A percentile compares a stretch with the other conserved stretches of the same genome.
Evolutionary conservation across 2,329 filamentous ascomycete genomes (phyloP).

Genomic region (Ceratocystis cacaofunesta): DNA sequence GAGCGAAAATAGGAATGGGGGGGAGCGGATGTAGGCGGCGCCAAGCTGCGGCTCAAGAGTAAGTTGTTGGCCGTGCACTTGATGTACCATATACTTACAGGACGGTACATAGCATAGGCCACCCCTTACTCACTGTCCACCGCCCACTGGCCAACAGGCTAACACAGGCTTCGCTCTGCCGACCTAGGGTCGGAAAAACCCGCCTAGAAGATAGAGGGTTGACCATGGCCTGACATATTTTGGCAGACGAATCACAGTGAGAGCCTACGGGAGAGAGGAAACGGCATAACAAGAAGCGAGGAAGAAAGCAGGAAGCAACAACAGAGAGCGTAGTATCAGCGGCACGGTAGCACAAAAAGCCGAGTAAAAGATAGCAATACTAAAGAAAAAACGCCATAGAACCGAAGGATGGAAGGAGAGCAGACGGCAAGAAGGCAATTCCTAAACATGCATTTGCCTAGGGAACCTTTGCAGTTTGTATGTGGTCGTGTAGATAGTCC

Average conservation of each 20-base stretch:
- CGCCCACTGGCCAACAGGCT: neutral
- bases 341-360: constrained; percentile 1
- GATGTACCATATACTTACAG: neutral
- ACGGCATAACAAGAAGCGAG: neutral
- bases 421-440: neutral
- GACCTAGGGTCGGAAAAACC: constrained; percentile 18
- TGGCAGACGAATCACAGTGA: constrained; percentile 10
- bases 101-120: neutral
- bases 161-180: neutral
- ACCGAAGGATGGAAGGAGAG: constrained; percentile 16
- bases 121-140: too few species aligned
- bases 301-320: neutral
- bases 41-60: neutral
- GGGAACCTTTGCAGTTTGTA: neutral
- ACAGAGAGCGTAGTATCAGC: neutral
- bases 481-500: neutral
- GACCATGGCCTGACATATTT: neutral
- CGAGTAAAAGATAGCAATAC: neutral
- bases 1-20: too few species aligned
- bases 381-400: constrained; percentile 13
- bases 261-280: constrained; percentile 3
- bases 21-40: too few species aligned
- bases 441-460: neutral
- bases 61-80: neutral
- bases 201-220: constrained; percentile 16